Conservation (phyloP, 2,329 filamentous ascomycete genomes). For the Volutella citrinella region DNA sequence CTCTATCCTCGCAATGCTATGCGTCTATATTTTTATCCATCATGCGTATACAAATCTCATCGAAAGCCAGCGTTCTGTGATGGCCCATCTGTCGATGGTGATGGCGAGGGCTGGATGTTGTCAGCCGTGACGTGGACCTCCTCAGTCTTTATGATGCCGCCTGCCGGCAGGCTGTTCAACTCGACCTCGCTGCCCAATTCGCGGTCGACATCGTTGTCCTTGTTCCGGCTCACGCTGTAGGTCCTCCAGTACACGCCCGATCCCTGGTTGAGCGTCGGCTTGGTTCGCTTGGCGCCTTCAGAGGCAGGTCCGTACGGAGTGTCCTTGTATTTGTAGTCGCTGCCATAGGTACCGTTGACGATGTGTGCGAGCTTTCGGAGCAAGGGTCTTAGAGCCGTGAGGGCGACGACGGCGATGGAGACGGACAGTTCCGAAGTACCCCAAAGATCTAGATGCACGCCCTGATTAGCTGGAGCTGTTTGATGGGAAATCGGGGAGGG, state of each 20-base stretch:
- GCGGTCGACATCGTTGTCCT: neutral
- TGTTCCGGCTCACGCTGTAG: neutral
- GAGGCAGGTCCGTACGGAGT: neutral
- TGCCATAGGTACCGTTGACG: constrained; percentile 2
- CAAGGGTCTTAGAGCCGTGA: constrained; percentile 12
- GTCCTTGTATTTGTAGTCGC: constrained; percentile 1
- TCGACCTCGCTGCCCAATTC: constrained; percentile 12
- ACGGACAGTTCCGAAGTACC: constrained; percentile 14
- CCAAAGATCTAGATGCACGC: constrained; percentile 11
- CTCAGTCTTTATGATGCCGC: constrained; percentile 10
- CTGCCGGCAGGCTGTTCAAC: constrained; percentile 4
- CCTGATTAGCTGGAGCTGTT: neutral
- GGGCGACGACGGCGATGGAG: constrained; percentile 14
- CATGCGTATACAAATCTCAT: no score
- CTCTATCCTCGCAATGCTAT: no score
- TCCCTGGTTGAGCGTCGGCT: neutral
- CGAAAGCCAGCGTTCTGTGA: no score
- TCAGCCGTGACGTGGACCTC: no score
- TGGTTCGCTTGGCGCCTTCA: neutral
- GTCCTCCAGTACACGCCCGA: constrained; percentile 6
- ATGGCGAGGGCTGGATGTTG: no score
- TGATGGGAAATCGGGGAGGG: neutral
- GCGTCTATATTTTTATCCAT: no score
- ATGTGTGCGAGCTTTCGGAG: constrained; percentile 8
- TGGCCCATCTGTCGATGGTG: no score